phyloP scores from a whole-genome alignment of 1,284 basidiomycete species.

The Melampsora larici-populina region DNA sequence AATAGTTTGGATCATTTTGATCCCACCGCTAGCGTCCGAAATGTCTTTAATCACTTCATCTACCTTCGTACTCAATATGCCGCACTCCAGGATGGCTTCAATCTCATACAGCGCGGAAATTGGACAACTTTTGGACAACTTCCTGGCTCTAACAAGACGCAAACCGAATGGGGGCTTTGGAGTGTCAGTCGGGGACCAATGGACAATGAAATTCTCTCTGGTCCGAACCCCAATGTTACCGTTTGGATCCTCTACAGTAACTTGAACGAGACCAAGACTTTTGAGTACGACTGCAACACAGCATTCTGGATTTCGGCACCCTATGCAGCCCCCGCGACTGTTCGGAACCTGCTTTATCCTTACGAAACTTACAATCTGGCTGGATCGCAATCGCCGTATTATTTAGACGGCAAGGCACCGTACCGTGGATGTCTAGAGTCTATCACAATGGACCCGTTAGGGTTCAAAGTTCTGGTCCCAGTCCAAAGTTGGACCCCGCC shows the following conservation, averaged over 20 bases:
- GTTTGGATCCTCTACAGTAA: conserved; percentile 44
- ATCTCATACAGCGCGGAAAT: conserved; percentile 71
- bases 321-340: conserved; percentile 61
- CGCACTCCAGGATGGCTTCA: conserved; percentile 76
- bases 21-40: conserved; percentile 72
- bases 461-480: conserved; percentile 78
- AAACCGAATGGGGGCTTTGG: conserved; percentile 81
- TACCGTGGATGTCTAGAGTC: conserved; percentile 68
- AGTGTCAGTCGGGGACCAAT: conserved; percentile 59
- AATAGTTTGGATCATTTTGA: conserved; percentile 89
- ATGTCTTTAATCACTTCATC: conserved; percentile 69
- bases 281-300: conserved; percentile 54
- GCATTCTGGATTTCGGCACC: conserved; percentile 61
- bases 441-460: conserved; percentile 68
- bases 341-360: conserved; percentile 75
- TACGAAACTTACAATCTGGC: conserved; percentile 71
- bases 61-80: conserved; percentile 67
- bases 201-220: conserved; percentile 54
- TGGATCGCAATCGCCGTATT: conserved; percentile 64
- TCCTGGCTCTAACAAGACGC: conserved; percentile 74
- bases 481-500: conserved; percentile 65
- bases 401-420: conserved; percentile 61
- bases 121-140: conserved; percentile 73
- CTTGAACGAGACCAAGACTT: conserved; percentile 37
- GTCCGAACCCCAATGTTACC: conserved; percentile 60